phyloP scores from a whole-genome alignment of 1,139 yeast genomes.

The Taphrina communis region DNA sequence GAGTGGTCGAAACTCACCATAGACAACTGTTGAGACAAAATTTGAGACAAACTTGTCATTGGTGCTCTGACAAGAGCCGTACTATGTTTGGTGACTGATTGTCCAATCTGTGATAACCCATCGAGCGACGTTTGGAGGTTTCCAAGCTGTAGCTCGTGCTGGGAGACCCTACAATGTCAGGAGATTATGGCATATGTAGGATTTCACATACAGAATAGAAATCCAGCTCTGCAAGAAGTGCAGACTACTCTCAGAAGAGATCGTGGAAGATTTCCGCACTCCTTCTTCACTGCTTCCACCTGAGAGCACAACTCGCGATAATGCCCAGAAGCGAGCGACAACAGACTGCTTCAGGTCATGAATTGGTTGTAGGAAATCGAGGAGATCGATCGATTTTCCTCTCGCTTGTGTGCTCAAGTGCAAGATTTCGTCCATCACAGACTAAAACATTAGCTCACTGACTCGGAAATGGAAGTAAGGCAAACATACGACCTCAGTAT shows the following conservation, averaged over 20 bases:
- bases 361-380: slow-evolving; percentile 12
- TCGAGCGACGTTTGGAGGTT: background rate
- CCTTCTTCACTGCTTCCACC: background rate
- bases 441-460: background rate
- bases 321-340: background rate
- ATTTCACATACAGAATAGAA: background rate
- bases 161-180: background rate
- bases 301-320: slow-evolving; percentile 9
- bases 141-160: slow-evolving; percentile 7
- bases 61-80: background rate
- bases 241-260: background rate
- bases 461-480: too few relatives aligned
- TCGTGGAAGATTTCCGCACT: background rate
- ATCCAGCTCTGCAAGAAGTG: slow-evolving; percentile 10
- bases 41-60: background rate
- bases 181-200: background rate
- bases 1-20: background rate
- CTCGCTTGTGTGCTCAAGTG: slow-evolving; percentile 2
- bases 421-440: slow-evolving; percentile 1
- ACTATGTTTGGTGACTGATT: slow-evolving; percentile 3
- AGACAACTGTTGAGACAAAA: background rate
- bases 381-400: background rate
- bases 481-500: slow-evolving; percentile 1
- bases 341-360: background rate
- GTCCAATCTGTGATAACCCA: slow-evolving; percentile 1